Evolutionary conservation across 2,329 filamentous ascomycete species (phyloP), one percentile per base, ranked within the genome.

Genomic region (Claviceps africana): DNA sequence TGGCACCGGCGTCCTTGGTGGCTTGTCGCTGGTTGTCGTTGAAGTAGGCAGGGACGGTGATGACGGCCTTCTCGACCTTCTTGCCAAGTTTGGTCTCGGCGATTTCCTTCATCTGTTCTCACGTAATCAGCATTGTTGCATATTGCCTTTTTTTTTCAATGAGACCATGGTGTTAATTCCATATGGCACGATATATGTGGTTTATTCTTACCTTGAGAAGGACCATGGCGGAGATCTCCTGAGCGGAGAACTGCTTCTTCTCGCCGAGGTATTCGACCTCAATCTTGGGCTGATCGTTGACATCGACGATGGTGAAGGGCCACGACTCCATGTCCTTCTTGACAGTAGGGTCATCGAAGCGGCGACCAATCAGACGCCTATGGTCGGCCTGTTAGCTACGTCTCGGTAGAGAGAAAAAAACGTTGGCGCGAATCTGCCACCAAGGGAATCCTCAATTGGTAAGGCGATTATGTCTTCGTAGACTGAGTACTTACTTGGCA

Each of bases 21-120:
- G 93, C 88, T 77, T 97, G 93, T 76, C 93, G 86, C 80, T 98
- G 93, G 81, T 95, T 95, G 83, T 98, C 93, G 81, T 97, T 97
- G 88, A 98, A 98, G 82, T 98, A 98, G 69, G 93, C 93, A 54
- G 93, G 93, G 54, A 97, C 93, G 57, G 93, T 98, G 73, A 98
- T 90, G 71, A 98, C 93, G 59, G 93, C 93, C 83, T 97, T 97
- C 76, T 93, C 84, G 66, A 97, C 90, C 79, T 93, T 95, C 85
- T 94, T 95, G 73, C 89, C 93, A 65, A 98, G 83, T 82, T 98
- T 97, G 73, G 79, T 81, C 81, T 98, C 93, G 66, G 93, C 93
- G 70, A 96, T 89, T 76, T 98, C 93, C 82, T 95, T 95, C 91
- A 97, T 96, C 91, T 95, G 65, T 62, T 61, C 62, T 61, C 49